phyloP scores from a whole-genome alignment of 2,329 filamentous ascomycete genomes.

The Claviceps sp. region DNA sequence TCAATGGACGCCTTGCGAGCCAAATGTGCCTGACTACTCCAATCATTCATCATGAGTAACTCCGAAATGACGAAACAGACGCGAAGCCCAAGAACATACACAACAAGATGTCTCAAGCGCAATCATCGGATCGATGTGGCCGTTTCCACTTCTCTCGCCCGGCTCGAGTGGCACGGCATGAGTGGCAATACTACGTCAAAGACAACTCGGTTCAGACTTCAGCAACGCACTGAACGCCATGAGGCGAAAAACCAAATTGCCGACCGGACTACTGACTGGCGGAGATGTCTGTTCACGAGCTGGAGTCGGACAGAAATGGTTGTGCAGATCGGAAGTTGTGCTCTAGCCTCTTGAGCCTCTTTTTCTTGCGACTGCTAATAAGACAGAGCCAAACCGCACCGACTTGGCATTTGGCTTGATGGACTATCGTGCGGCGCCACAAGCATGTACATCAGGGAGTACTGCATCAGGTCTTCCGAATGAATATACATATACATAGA shows the following conservation, averaged over 20 bases:
- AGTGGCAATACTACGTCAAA: not conserved
- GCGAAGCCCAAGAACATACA: not conserved
- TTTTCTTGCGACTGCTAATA: too few relatives aligned
- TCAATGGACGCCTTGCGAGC: not conserved
- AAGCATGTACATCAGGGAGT: too few relatives aligned
- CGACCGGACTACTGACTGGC: too few relatives aligned
- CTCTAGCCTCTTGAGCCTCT: too few relatives aligned
- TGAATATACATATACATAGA: too few relatives aligned
- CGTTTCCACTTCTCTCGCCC: not conserved
- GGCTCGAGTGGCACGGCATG: not conserved
- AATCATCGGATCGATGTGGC: not conserved
- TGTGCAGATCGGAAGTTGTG: too few relatives aligned
- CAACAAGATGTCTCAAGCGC: not conserved
- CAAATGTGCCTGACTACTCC: not conserved
- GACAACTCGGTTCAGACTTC: not conserved
- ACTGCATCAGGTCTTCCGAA: too few relatives aligned
- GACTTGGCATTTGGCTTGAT: too few relatives aligned
- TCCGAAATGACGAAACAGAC: not conserved
- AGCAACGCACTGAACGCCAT: not conserved
- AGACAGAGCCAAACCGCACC: too few relatives aligned
- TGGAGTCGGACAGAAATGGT: too few relatives aligned
- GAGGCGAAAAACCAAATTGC: not conserved
- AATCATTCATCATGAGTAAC: not conserved
- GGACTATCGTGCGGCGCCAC: too few relatives aligned
- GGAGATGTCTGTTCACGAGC: too few relatives aligned